Base-by-base conservation (phyloP, 306 rosid species). In the Trichosanthes truncata region DNA sequence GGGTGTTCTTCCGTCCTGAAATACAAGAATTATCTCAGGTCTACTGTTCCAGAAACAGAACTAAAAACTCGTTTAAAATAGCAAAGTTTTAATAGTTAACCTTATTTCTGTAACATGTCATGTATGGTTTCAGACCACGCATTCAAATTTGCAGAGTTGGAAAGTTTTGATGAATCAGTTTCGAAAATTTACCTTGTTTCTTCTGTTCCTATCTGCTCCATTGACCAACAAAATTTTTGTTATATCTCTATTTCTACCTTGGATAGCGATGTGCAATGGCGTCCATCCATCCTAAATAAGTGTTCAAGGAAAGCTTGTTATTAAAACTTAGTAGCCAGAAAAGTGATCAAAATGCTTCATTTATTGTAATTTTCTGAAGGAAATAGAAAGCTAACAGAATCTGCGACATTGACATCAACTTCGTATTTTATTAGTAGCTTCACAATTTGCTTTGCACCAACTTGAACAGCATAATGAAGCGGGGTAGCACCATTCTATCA, bases 401-500 rank as follows among this genome's bases (percentile, higher is more conserved):
- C 98, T 40, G 94, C 90, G 1, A 73, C 87, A 25, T 95, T 95
- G 83, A 92, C 87, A 61, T 95, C 97, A 65, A 87, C 97, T 17
- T 91, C 82, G 84, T 91, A 83, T 87, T 91, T 91, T 52, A 92
- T 88, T 89, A 95, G 84, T 78, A 95, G 86, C 89, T 95, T 95
- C 82, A 95, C 92, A 74, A 87, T 89, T 82, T 87, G 91, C 91
- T 86, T 87, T 78, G 92, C 90, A 81, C 98, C 97, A 81, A 92
- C 97, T 85, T 95, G 93, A 84, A 89, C 93, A 75, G 98, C 98
- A 81, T 89, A 92, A 88, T 95, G 98, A 81, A 95, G 98, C 56
- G 96, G 91, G 63, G 98, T 87, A 81, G 98, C 97, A 63, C 97
- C 98, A 87, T 92, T 94, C 98, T 95, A 82, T 83, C 75, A 85